Evolutionary conservation across 805 yeast species (phyloP), one percentile per base, ranked within the genome.

Genomic region (Ogataea glucozyma): DNA sequence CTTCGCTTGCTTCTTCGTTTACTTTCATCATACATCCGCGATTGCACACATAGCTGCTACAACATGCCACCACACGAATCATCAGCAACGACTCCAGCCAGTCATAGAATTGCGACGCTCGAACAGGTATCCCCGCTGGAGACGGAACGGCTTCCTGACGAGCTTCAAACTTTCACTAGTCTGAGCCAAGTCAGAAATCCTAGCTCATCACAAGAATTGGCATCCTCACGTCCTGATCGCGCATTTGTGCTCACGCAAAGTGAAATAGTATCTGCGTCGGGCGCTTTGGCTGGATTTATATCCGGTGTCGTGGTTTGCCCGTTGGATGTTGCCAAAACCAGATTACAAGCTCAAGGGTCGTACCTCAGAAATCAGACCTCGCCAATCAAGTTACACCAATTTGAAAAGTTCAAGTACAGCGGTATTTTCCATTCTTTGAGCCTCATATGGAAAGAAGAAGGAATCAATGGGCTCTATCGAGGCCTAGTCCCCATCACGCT

Each of bases 301-400:
- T 82, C 97, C 0, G 98, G 98, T 0, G 75, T 90, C 2, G 72
- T 79, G 2, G 99, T 93, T 6, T 93, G 98, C 64, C 99, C 99
- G 0, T 67, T 93, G 24, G 99, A 93, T 60, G 99, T 93, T 36
- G 91, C 93, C 11, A 93, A 93, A 64, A 93, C 99, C 4, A 70
- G 96, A 54, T 72, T 90, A 33, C 99, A 91, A 66, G 97, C 97
- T 1, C 96, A 88, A 60, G 96, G 96, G 6, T 78, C 72, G 40
- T 64, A 51, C 33, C 48, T 66, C 14, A 48, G 55, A 37, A 48
- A 50, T 11, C 35, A 54, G 13, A 41, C 50, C 7, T 46, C 41
- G 7, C 37, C 38, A 29, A 24, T 31, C 26, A 49, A 31, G 27
- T 38, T 50, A 23, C 16, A 37, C 11, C n/a, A 31, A 1, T 62